Evolutionary conservation across 371 early-diverging fungal species (phyloP), one percentile per base, ranked within the genome.

Genomic region (Syncephalis plumigaleata): DNA sequence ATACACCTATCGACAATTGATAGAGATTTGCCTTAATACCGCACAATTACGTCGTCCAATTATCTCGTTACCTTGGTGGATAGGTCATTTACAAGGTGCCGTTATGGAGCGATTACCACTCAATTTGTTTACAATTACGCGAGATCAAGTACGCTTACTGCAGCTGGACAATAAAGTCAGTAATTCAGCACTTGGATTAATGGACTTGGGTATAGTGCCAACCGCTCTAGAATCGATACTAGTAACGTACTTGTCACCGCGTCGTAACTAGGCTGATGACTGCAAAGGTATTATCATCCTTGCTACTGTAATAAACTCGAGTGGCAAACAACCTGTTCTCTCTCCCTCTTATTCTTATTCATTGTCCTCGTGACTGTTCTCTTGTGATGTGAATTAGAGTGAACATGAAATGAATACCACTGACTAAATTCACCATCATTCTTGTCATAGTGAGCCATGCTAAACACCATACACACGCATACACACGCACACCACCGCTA

Each of bases 151-250:
- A 3, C 42, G 46, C 18, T 31, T 59, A 13, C 47, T 59, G 24
- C 39, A 46, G 18, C 27, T 47, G 11, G 56, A 59, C 47, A 59
- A 59, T 36, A 45, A 56, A 17, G 60, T 59, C 25, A 20, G 21
- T 13, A 2, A 38, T 18, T 18, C 22, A 25, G 15, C 39, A 25
- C 27, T 54, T 9, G 40, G 25, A 0, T 36, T 56, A 16, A 42
- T 22, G 25, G 52, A 56, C 46, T 42, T 56, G 50, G 48, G 68
- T 52, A 50, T 69, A 50, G 44, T 66, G 60, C 61, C 66, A 60
- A 53, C 67, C 58, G 44, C 69, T 61, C 42, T 67, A 64, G 49
- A 71, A 65, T 42, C 61, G 38, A 52, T 49, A 37, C 27, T 46
- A 2, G 31, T 40, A 11, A 46, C 45, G 26, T 55, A 55, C 44